Evolutionary conservation across 1,284 basidiomycete genomes (phyloP), one percentile per base, ranked within the genome.

Genomic region (Flammula alnicola): DNA sequence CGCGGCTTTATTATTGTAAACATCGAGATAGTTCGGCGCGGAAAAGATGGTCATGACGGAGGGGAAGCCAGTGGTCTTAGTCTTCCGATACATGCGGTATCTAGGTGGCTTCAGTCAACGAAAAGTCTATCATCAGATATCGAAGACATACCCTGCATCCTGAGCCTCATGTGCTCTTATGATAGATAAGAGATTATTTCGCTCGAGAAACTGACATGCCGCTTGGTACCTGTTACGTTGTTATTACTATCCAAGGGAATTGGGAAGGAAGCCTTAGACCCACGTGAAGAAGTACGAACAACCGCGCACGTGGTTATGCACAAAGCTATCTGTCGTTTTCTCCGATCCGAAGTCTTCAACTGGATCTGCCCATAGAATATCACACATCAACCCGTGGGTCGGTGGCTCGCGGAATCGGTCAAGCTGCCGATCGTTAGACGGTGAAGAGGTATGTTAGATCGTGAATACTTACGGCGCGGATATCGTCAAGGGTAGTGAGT

Each of bases 131-230:
- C 17, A 50, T 32, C 16, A 11, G 40, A 22, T 25, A 67, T 31
- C 35, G 43, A 23, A 10, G 11, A 68, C 79, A 38, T 63, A 93
- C 83, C 97, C 96, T 19, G 93, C 92, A 70, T 98, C 95, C 71
- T 99, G 96, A 1, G 95, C 96, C 72, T 99, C 96, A 63, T 99
- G 96, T 4, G 95, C 97, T 48, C 97, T 86, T 57, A 99, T 97
- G 59, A 99, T 90, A n/a, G 95, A 95, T 11, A 99, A 75, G 3
- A 99, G 78, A 49, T 87, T 83, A 66, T 98, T 99, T 35, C 95
- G 83, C 63, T 98, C 93, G 19, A 99, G 79, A 74, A 99, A 99
- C 59, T 91, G 82, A 68, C 95, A 97, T 1, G 92, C 95, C 0
- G 97, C 95, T 46, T 91, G 88, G 64, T 96, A 97, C 44, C 93